These are phyloP conservation scores for Rhododendron molle DNA, from an alignment of 148 eudicot species.

Conservation along the genomic window DNA sequence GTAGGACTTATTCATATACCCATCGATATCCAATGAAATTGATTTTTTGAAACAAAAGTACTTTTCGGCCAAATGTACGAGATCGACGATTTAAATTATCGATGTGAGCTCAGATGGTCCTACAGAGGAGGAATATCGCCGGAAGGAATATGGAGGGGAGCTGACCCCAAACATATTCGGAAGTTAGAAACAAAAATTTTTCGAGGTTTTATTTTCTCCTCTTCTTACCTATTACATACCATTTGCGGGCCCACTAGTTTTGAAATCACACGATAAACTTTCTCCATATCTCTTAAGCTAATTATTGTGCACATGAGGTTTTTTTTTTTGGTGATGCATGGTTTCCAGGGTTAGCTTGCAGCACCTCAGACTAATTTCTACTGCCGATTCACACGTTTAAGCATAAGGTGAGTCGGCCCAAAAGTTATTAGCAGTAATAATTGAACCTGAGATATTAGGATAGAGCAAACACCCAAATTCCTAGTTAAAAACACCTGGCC, in stretches of 20 bases:
- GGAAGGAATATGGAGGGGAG: background rate
- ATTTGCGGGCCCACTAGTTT: background rate
- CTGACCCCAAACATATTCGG: background rate
- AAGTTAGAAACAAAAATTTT: background rate
- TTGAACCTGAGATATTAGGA: no score
- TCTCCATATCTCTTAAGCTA: background rate
- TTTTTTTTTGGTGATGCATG: background rate
- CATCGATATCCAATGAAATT: background rate
- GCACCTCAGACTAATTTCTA: no score
- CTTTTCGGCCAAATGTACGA: background rate
- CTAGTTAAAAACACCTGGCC: no score
- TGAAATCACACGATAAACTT: background rate
- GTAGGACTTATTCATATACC: background rate
- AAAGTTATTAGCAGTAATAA: no score
- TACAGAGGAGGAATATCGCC: background rate
- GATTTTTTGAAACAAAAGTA: background rate
- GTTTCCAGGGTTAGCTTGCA: no score
- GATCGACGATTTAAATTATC: background rate
- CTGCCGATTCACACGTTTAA: no score
- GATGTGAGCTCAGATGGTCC: background rate
- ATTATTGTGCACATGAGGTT: background rate
- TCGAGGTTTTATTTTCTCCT: background rate
- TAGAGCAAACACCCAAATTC: no score
- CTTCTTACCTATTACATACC: background rate
- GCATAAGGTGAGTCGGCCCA: no score